phyloP scores from a whole-genome alignment of 2,329 filamentous ascomycete genomes.

The Paradendryphiella salina region DNA sequence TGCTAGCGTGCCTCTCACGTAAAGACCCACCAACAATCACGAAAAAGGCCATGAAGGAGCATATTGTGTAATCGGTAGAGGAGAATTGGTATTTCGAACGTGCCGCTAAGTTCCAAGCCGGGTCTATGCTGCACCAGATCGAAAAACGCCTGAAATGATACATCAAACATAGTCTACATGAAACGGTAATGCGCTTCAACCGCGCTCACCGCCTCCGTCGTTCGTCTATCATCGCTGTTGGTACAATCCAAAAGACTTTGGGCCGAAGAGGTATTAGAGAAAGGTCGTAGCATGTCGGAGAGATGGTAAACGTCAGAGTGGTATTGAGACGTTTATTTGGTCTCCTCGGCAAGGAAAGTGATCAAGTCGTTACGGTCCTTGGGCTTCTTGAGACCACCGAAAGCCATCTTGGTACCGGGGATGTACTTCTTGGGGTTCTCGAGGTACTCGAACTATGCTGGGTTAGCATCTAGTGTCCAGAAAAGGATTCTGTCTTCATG shows the following conservation, averaged over 20 bases:
- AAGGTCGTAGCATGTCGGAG: slow-evolving; percentile 33
- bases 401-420: slow-evolving; percentile 99
- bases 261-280: slow-evolving; percentile 31
- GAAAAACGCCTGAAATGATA: slow-evolving; percentile 39
- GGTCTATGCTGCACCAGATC: slow-evolving; percentile 42
- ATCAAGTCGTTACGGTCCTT: slow-evolving; percentile 99
- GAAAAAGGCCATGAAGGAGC: background rate
- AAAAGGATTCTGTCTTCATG: background rate
- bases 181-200: slow-evolving; percentile 27
- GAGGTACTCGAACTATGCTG: slow-evolving; percentile 83
- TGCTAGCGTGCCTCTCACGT: background rate
- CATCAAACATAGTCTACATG: slow-evolving; percentile 46
- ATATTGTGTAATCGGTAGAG: slow-evolving; percentile 19
- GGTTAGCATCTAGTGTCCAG: slow-evolving; percentile 15
- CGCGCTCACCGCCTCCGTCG: slow-evolving; percentile 37
- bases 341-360: slow-evolving; percentile 74
- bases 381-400: slow-evolving; percentile 98
- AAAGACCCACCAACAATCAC: background rate
- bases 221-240: slow-evolving; percentile 49
- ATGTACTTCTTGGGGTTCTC: slow-evolving; percentile 99
- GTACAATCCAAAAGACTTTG: slow-evolving; percentile 41
- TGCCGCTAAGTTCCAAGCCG: slow-evolving; percentile 43
- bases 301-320: slow-evolving; percentile 21
- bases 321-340: slow-evolving; percentile 60
- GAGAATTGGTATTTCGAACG: slow-evolving; percentile 45